Conservation (phyloP, 345 rosid species). For the Dipteronia dyeriana region DNA sequence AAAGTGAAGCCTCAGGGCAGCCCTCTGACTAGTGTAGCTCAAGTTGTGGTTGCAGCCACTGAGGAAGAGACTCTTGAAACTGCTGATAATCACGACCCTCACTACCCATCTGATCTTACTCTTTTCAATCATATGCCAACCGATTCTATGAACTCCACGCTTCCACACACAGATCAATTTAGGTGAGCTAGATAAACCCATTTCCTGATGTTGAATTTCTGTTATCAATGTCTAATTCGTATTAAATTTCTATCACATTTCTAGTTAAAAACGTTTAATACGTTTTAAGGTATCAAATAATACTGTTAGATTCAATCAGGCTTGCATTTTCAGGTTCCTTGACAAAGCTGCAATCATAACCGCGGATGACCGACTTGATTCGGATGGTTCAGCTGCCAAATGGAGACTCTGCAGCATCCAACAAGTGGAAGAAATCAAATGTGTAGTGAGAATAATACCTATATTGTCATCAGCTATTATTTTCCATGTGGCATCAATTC, state of each 20-base stretch:
- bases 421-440: slow-evolving; percentile 72
- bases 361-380: slow-evolving; percentile 38
- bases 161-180: slow-evolving; percentile 31
- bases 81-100: slow-evolving; percentile 12
- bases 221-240: no score
- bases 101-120: background rate
- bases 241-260: background rate
- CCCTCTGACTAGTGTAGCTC: slow-evolving; percentile 36
- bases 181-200: slow-evolving; percentile 16
- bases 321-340: slow-evolving; percentile 37
- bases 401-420: slow-evolving; percentile 71
- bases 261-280: background rate
- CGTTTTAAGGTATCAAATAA: no score
- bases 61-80: slow-evolving; percentile 19
- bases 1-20: slow-evolving; percentile 44
- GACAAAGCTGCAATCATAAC: slow-evolving; percentile 66
- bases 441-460: slow-evolving; percentile 53
- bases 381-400: slow-evolving; percentile 47
- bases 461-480: slow-evolving; percentile 57
- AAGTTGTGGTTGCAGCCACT: slow-evolving; percentile 35
- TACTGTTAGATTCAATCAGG: background rate
- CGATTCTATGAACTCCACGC: slow-evolving; percentile 30
- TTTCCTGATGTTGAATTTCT: no score
- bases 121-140: slow-evolving; percentile 31
- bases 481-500: slow-evolving; percentile 40